phyloP scores from a whole-genome alignment of 83 land plant genomes.

The Isoetes engelmannii region DNA sequence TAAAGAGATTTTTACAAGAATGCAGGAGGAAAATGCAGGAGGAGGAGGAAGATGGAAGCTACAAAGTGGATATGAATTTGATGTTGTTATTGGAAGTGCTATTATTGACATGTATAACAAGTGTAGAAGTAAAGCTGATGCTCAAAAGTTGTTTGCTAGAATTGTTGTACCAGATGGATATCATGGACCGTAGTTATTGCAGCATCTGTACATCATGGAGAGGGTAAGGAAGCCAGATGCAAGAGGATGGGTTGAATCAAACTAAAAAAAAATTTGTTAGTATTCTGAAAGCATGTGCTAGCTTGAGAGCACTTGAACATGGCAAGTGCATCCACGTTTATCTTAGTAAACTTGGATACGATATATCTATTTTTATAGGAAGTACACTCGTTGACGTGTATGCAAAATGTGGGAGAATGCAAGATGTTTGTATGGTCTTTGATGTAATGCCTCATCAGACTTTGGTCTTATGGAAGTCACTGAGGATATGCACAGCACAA shows the following conservation, averaged over 20 bases:
- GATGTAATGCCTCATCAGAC: not conserved
- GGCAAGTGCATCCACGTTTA: not conserved
- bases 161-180: not conserved
- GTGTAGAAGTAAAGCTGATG: not conserved
- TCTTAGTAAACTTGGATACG: not conserved
- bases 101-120: not conserved
- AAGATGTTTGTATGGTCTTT: not conserved
- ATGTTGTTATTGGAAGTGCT: not conserved
- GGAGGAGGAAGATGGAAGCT: no score
- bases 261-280: not conserved
- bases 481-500: not conserved
- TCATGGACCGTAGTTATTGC: not conserved
- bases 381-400: not conserved
- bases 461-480: not conserved
- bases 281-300: not conserved
- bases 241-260: not conserved
- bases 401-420: not conserved
- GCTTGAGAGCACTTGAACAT: not conserved
- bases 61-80: no score
- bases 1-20: not conserved
- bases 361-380: not conserved
- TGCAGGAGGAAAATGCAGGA: not conserved
- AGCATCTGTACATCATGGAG: not conserved
- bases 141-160: not conserved
- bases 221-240: not conserved